phyloP scores from a whole-genome alignment of 2,329 filamentous ascomycete species.

The Cladophialophora carrionii region DNA sequence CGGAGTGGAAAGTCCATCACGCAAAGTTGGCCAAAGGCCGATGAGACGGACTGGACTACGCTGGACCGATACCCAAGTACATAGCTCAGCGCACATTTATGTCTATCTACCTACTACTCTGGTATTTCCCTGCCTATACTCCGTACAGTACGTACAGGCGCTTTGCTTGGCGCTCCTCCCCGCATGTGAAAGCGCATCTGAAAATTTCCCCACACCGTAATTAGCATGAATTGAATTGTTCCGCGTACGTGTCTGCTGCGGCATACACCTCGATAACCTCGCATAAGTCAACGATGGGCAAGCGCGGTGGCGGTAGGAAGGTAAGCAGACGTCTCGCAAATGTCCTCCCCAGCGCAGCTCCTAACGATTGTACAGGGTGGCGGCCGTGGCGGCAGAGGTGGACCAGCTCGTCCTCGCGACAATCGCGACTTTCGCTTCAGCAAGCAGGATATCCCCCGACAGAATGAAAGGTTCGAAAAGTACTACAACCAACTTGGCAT shows the following conservation, averaged over 20 bases:
- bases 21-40: neutral
- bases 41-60: neutral
- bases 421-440: conserved; percentile 44
- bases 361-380: conserved; percentile 35
- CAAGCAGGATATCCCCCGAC: conserved; percentile 69
- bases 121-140: too few relatives aligned
- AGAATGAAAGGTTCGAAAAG: conserved; percentile 80
- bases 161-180: conserved; percentile 5
- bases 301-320: conserved; percentile 40
- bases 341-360: neutral
- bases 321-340: conserved; percentile 31
- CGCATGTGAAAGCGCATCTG: neutral
- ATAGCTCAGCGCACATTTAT: neutral
- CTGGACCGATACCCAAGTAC: neutral
- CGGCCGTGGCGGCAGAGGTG: conserved; percentile 52
- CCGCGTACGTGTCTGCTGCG: neutral
- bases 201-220: conserved; percentile 11
- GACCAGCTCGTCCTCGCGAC: conserved; percentile 41
- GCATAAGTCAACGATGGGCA: conserved; percentile 38
- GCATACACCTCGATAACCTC: neutral
- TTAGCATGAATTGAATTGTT: neutral
- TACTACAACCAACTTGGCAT: conserved; percentile 83
- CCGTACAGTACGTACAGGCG: too few relatives aligned
- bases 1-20: conserved; percentile 75
- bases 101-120: neutral